Evolutionary conservation across 1,139 yeast genomes (phyloP), one percentile per base, ranked within the genome.

Genomic region (Eremothecium coryli): DNA sequence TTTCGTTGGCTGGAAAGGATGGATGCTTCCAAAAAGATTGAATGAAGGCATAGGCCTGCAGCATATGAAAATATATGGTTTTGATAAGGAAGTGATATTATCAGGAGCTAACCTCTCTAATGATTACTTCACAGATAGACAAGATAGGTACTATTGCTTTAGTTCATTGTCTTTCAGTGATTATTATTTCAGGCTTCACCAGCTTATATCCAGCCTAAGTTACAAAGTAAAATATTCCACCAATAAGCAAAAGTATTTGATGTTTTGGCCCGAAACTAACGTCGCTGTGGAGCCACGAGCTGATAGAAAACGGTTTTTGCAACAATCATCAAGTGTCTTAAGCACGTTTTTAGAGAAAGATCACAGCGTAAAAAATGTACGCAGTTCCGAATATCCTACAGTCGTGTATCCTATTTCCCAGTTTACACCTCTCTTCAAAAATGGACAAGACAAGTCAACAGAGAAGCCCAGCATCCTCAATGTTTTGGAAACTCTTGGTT

Each of bases 51-150:
- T 72, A 52, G 99, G 99, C 0, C 66, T 90, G 35, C 99, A 90
- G 59, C 99, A 90, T 56, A 93, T 90, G 98, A 90, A 90, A 58
- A 69, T 93, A 26, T 90, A 90, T 54, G 98, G 98, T 2, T 77
- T 86, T 51, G 99, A 90, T 56, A 76, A 86, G 49, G 95, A 86
- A 52, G 76, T 90, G 33, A 71, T 93, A 13, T 66, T 93, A 31
- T 74, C 85, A 14, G 99, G 98, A 3, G 98, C 98, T 4, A 90
- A 90, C 51, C 66, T 90, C 36, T 84, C 95, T 0, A 65, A 73
- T 27, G 98, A 90, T 58, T 90, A 90, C 58, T 90, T 93, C 58
- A 82, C 94, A n/a, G 80, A 90, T 56, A 73, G 99, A 46, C 98
- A 90, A 56, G 99, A 90, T 58, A 66, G 99, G 32, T 93, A 93